Conservation (phyloP, 1,284 basidiomycete genomes). For the Pholiota adiposa region DNA sequence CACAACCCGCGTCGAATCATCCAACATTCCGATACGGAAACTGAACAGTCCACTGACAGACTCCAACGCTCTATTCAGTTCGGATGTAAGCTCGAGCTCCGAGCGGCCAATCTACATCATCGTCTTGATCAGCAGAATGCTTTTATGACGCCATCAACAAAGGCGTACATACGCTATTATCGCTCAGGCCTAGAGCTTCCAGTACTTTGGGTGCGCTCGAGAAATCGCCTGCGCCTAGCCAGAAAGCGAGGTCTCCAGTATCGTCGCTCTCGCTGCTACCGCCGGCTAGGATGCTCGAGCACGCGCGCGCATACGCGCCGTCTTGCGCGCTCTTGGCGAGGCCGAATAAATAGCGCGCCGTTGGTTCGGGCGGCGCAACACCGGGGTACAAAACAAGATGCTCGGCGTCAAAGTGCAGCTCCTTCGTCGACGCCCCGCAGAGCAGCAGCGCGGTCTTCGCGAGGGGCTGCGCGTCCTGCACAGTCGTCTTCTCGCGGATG, state of each 20-base stretch:
- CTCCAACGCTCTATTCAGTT: constrained; percentile 9
- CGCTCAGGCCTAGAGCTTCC: constrained; percentile 31
- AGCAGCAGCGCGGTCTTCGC: constrained; percentile 9
- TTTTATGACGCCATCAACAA: constrained; percentile 8
- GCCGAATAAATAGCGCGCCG: constrained; percentile 19
- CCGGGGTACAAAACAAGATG: constrained; percentile 5
- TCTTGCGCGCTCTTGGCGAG: constrained; percentile 44
- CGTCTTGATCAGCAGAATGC: constrained; percentile 5
- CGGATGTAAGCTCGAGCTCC: neutral
- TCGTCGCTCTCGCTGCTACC: constrained; percentile 59
- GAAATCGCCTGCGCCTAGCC: constrained; percentile 48
- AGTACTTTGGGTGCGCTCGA: constrained; percentile 35
- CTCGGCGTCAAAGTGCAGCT: constrained; percentile 7
- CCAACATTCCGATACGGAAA: constrained; percentile 31
- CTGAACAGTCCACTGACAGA: constrained; percentile 31
- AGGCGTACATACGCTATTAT: constrained; percentile 16
- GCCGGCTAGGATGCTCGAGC: constrained; percentile 57
- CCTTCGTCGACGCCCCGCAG: neutral
- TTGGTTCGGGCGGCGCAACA: neutral
- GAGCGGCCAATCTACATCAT: constrained; percentile 4
- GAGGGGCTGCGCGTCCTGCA: constrained; percentile 4
- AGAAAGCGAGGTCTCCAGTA: constrained; percentile 54
- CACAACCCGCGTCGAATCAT: constrained; percentile 23
- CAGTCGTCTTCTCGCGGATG: constrained; percentile 7
- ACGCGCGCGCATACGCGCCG: constrained; percentile 42